phyloP scores from a whole-genome alignment of 176 grass and related monocot genomes.

The Oryza punctata region DNA sequence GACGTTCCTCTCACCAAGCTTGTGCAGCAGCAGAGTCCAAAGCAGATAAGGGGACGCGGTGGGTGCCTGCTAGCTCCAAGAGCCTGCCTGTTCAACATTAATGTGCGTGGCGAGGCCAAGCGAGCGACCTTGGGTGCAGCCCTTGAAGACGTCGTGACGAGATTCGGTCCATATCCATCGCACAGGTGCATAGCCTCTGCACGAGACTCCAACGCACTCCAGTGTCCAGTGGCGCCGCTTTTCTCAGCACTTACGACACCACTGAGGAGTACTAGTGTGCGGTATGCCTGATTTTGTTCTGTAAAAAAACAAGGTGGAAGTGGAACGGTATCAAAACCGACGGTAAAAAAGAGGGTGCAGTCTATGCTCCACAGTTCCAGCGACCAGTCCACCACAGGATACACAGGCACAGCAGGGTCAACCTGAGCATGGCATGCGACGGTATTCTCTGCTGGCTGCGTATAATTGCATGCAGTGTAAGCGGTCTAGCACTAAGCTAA shows the following conservation, averaged over 20 bases:
- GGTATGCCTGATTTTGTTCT: not conserved
- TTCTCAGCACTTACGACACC: not conserved
- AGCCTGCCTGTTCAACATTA: not conserved
- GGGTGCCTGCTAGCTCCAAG: conserved; percentile 7
- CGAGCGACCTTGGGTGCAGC: conserved; percentile 14
- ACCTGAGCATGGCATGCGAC: too few relatives aligned
- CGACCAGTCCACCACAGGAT: too few relatives aligned
- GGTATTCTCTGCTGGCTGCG: too few relatives aligned
- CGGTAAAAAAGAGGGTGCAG: too few relatives aligned
- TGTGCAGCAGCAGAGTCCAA: not conserved
- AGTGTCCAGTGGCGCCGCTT: not conserved
- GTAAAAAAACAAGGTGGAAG: too few relatives aligned
- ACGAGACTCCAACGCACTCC: not conserved
- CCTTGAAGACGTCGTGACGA: not conserved
- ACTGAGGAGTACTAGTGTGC: not conserved
- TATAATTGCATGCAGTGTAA: too few relatives aligned
- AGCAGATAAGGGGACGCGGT: not conserved
- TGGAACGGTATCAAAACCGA: too few relatives aligned
- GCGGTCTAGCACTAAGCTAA: too few relatives aligned
- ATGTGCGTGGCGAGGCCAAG: not conserved
- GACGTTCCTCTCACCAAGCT: not conserved
- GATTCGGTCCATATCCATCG: conserved; percentile 23
- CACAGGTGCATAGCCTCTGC: not conserved
- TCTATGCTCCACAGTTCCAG: too few relatives aligned
- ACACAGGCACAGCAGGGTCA: too few relatives aligned